Percentiles rank a stretch among this genome's conserved stretches.
Conservation (phyloP, 768 basidiomycete genomes). For the Gelatoporia subvermispora region DNA sequence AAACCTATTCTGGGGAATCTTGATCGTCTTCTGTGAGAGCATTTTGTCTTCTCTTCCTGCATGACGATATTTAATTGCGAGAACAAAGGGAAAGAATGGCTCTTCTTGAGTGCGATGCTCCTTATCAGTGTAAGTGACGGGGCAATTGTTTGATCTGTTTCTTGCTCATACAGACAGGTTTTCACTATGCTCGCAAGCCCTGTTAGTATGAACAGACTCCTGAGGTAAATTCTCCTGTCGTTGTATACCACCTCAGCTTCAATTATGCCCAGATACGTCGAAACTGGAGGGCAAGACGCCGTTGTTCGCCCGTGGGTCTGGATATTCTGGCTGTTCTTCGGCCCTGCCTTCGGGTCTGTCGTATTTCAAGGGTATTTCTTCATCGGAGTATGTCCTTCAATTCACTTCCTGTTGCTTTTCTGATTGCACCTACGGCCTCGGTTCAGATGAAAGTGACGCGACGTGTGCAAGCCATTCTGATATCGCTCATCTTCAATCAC, state of each 20-base stretch:
- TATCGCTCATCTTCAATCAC: constrained; percentile 53
- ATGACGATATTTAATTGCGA: background rate
- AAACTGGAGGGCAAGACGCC: constrained; percentile 40
- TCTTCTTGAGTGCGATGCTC: constrained; percentile 3
- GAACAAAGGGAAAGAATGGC: constrained; percentile 10
- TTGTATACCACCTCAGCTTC: background rate
- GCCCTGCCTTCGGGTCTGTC: constrained; percentile 38
- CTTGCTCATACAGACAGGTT: constrained; percentile 5
- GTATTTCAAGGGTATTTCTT: constrained; percentile 51
- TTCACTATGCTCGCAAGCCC: constrained; percentile 19
- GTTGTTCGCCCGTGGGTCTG: constrained; percentile 64
- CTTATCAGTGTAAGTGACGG: constrained; percentile 9
- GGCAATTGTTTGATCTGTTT: background rate
- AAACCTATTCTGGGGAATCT: constrained; percentile 23
- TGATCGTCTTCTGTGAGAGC: constrained; percentile 17
- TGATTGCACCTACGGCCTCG: background rate
- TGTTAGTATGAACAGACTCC: constrained; percentile 27
- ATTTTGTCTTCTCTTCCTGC: background rate
- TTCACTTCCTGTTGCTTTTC: background rate
- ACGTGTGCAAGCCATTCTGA: constrained; percentile 40
- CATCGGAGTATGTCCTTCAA: background rate
- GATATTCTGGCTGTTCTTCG: constrained; percentile 48
- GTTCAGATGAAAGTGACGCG: constrained; percentile 32
- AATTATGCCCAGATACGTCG: constrained; percentile 28
- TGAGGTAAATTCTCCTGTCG: constrained; percentile 16